phyloP scores from a whole-genome alignment of 441 rosid species.

The Geranium incanum region DNA sequence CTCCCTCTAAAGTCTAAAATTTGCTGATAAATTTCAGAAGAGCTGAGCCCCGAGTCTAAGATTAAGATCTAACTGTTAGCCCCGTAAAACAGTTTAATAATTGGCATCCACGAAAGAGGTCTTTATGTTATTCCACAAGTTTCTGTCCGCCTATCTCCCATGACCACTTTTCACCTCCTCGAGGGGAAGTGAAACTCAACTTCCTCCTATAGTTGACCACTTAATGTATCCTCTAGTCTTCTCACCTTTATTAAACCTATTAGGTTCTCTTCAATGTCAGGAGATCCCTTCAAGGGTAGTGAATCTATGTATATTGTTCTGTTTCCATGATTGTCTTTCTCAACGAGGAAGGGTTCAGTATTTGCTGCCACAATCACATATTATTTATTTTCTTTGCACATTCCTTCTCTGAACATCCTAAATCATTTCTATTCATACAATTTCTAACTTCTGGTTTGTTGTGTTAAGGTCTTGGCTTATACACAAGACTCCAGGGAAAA shows the following conservation, averaged over 20 bases:
- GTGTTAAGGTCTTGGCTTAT: conserved; percentile 75
- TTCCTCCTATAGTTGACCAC: not conserved
- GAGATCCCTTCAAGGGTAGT: not conserved
- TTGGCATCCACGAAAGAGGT: not conserved
- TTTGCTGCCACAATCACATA: not conserved
- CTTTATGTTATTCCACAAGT: not conserved
- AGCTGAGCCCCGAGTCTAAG: not conserved
- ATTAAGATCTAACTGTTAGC: not conserved
- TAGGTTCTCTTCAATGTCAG: not conserved
- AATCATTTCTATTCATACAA: conserved; percentile 1
- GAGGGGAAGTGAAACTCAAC: conserved; percentile 1
- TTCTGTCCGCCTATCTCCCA: not conserved
- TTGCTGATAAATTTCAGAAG: not conserved
- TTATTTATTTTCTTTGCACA: not conserved
- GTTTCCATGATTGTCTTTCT: not conserved
- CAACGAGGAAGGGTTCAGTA: conserved; percentile 2
- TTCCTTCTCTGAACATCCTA: conserved; percentile 3
- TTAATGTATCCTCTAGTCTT: not conserved
- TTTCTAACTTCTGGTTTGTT: conserved; percentile 11
- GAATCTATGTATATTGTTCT: not conserved
- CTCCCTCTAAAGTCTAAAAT: not conserved
- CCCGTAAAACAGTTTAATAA: not conserved
- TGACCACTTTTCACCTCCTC: not conserved
- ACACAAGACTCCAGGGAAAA: conserved; percentile 93
- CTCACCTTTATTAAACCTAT: not conserved